phyloP scores from a whole-genome alignment of 306 rosid species.

The barrel medic (Medicago truncatula) region DNA sequence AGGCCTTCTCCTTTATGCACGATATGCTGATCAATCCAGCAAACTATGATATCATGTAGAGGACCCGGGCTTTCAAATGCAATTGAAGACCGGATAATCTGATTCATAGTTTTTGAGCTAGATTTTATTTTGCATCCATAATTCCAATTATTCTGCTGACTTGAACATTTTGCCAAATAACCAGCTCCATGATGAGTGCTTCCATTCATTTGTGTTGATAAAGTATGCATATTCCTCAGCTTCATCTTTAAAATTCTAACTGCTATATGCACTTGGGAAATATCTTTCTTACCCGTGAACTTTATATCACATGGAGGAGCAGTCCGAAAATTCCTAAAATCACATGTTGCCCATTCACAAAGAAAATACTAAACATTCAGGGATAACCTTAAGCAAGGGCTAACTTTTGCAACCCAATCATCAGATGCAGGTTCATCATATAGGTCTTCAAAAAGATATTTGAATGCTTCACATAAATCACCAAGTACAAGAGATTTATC shows the following conservation, averaged over 20 bases:
- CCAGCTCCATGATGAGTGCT: slow-evolving; percentile 43
- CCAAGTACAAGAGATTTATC: slow-evolving; percentile 81
- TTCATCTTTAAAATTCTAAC: slow-evolving; percentile 71
- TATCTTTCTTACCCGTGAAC: slow-evolving; percentile 87
- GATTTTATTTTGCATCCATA: slow-evolving; percentile 48
- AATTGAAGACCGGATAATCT: slow-evolving; percentile 45
- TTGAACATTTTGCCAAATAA: slow-evolving; percentile 50
- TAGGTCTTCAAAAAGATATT: slow-evolving; percentile 75
- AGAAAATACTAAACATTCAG: slow-evolving; percentile 89
- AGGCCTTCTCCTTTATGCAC: slow-evolving; percentile 77
- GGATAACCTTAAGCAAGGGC: slow-evolving; percentile 79
- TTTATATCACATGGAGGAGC: slow-evolving; percentile 64
- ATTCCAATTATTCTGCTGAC: slow-evolving; percentile 52
- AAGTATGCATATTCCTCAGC: slow-evolving; percentile 61
- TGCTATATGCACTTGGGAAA: slow-evolving; percentile 80
- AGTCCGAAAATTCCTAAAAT: slow-evolving; percentile 80
- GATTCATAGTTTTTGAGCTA: slow-evolving; percentile 49
- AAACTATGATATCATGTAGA: slow-evolving; percentile 84
- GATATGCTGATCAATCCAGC: slow-evolving; percentile 97
- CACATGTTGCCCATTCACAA: slow-evolving; percentile 98
- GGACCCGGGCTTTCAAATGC: slow-evolving; percentile 91
- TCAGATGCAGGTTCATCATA: slow-evolving; percentile 65
- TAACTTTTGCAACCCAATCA: slow-evolving; percentile 80
- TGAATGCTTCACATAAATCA: slow-evolving; percentile 66
- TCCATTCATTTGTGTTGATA: slow-evolving; percentile 51